phyloP scores from a whole-genome alignment of 371 early-diverging fungal species.

The Syncephalastrum sp. region DNA sequence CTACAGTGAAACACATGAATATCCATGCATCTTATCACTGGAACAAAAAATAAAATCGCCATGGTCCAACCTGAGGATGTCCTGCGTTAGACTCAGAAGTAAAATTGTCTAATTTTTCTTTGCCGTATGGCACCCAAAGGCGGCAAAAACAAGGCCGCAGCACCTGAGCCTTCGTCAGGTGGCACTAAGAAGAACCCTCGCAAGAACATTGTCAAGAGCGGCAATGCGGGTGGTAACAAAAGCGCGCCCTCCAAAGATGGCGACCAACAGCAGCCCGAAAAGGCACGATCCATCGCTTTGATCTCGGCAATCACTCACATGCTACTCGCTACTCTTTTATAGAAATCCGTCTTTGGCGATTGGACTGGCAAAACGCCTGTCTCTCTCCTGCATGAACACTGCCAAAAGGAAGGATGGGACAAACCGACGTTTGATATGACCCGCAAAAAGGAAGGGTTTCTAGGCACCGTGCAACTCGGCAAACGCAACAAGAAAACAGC shows the following conservation, averaged over 20 bases:
- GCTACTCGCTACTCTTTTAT: neutral
- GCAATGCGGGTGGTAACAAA: slow-evolving; percentile 30
- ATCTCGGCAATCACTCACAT: neutral
- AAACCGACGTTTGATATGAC: slow-evolving; percentile 66
- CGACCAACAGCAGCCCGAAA: slow-evolving; percentile 21
- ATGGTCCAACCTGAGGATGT: no score
- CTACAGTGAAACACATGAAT: no score
- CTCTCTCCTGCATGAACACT: slow-evolving; percentile 74
- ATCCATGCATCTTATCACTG: no score
- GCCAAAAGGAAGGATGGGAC: slow-evolving; percentile 77
- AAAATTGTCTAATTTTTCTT: no score
- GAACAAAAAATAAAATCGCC: no score
- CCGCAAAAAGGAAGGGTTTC: slow-evolving; percentile 41
- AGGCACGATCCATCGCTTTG: slow-evolving; percentile 7
- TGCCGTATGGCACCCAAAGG: slow-evolving; percentile 23
- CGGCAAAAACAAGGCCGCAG: slow-evolving; percentile 39
- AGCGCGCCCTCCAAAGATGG: slow-evolving; percentile 4
- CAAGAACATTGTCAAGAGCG: slow-evolving; percentile 36
- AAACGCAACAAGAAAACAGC: slow-evolving; percentile 73
- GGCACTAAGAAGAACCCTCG: slow-evolving; percentile 11
- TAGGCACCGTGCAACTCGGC: slow-evolving; percentile 60
- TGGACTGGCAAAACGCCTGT: slow-evolving; percentile 90
- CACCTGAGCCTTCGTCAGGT: slow-evolving; percentile 4
- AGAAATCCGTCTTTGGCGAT: slow-evolving; percentile 59
- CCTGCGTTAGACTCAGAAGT: no score